Evolutionary conservation across 768 basidiomycete species (phyloP), one percentile per base, ranked within the genome.

Genomic region (Suillus fuscotomentosus): DNA sequence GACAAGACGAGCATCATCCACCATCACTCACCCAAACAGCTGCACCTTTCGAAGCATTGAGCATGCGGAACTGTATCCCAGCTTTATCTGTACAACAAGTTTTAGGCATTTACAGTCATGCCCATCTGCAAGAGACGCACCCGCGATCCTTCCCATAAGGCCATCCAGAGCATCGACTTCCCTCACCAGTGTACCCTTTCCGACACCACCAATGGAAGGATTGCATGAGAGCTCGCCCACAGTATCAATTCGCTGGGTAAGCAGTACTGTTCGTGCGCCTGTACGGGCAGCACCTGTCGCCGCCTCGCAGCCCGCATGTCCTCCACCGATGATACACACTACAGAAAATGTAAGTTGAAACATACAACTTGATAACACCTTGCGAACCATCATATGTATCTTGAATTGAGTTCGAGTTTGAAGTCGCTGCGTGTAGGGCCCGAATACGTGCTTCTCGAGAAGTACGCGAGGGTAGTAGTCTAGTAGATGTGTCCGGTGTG

Each of bases 151-250:
- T 2, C 91, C 95, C 81, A 94, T 94, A 11, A 95, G 71, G 3
- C 95, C 95, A 68, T 94, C 95, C 63, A 97, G 77, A 36, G 95
- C 95, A 71, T 97, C 95, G 6, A 97, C 87, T 74, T 97, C 95
- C 50, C 90, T 81, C n/a, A 96, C 92, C 38, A 97, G 80, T 0
- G 90, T 95, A 22, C 95, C 95, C 77, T 97, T 97, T 6, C 95
- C 95, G 4, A 97, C 88, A 22, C 94, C 94, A 8, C 95, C 95
- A 65, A 96, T 90, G 1, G 92, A 94, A 3, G 95, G 95, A 74
- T 97, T 97, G 70, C 95, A 97, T 24, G 93, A 95, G 70, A 97
- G 78, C 66, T 86, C 87, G 41, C 95, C 95, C 54, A 97, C 86
- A 0, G 88, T 94, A 59, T 91, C 88, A 17, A 92, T 71, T 60